A percentile compares a stretch with the other conserved stretches of the same genome.
Evolutionary conservation across 2,329 filamentous ascomycete genomes (phyloP).

Genomic region (Cladosporium cucumerinum): DNA sequence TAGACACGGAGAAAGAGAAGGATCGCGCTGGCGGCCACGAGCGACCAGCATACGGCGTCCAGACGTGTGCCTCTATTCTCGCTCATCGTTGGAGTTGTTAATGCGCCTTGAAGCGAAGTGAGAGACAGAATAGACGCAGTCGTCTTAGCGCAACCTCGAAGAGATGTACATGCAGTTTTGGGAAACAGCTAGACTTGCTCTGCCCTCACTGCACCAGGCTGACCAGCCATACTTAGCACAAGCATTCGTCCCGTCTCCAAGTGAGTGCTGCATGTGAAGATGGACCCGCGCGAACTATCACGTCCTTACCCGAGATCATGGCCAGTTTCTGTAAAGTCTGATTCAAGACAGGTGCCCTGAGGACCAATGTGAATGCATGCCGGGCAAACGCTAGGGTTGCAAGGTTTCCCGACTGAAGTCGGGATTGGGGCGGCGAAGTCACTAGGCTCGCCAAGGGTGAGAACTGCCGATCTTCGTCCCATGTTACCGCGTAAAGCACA

Average conservation of each 20-base stretch:
- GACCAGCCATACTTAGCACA: background rate
- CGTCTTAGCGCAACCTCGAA: background rate
- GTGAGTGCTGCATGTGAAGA: background rate
- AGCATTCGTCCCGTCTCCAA: background rate
- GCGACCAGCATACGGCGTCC: slow-evolving; percentile 3
- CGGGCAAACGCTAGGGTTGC: background rate
- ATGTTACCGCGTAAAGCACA: background rate
- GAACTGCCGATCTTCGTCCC: slow-evolving; percentile 6
- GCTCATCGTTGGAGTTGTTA: background rate
- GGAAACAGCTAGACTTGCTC: background rate
- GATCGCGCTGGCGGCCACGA: background rate
- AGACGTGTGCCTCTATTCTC: slow-evolving; percentile 4
- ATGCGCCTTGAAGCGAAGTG: background rate
- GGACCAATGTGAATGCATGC: background rate
- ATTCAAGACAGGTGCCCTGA: background rate
- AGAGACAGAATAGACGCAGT: background rate
- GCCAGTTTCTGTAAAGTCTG: background rate
- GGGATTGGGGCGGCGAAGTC: background rate
- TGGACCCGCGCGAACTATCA: background rate
- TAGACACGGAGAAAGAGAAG: slow-evolving; percentile 6
- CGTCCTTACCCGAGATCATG: background rate
- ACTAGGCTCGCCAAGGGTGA: background rate
- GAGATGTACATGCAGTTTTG: background rate
- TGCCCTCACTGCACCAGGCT: background rate
- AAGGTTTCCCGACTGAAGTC: background rate